phyloP scores from a whole-genome alignment of 768 basidiomycete species.

The Paxillus involutus region DNA sequence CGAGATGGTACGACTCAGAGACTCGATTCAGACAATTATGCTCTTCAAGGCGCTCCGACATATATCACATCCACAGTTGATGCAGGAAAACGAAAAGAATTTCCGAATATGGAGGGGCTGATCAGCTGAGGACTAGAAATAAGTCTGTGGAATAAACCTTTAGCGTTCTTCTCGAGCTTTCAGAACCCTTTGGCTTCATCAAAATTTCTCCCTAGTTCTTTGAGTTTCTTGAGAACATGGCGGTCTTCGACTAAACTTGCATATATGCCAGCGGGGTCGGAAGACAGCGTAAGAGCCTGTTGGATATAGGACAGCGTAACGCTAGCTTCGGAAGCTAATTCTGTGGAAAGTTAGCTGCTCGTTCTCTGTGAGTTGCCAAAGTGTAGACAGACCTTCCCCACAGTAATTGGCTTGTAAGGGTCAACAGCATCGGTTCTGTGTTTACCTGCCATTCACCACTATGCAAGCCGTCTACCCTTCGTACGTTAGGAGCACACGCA shows the following conservation, averaged over 20 bases:
- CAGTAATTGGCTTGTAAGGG: conserved; percentile 24
- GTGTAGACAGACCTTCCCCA: conserved; percentile 12
- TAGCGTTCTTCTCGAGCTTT: conserved; percentile 57
- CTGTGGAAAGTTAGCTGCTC: conserved; percentile 12
- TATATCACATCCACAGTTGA: conserved; percentile 84
- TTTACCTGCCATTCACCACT: conserved; percentile 5
- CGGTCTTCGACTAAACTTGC: conserved; percentile 64
- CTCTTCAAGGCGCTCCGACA: no score
- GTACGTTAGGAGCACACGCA: not conserved
- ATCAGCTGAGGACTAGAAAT: not conserved
- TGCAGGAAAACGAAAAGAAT: conserved; percentile 75
- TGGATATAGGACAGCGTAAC: conserved; percentile 69
- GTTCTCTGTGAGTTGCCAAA: no score
- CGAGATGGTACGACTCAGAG: no score
- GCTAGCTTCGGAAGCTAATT: conserved; percentile 38
- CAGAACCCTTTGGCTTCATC: conserved; percentile 62
- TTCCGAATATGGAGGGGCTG: no score
- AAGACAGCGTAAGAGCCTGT: conserved; percentile 48
- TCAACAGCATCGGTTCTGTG: conserved; percentile 10
- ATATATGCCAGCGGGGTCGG: conserved; percentile 61
- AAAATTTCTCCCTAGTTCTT: conserved; percentile 49
- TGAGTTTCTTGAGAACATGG: conserved; percentile 51
- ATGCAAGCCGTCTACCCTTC: not conserved
- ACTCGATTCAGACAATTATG: no score
- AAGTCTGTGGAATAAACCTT: conserved; percentile 40